phyloP scores from a whole-genome alignment of 2,329 filamentous ascomycete genomes.

The Epichloe sp. region DNA sequence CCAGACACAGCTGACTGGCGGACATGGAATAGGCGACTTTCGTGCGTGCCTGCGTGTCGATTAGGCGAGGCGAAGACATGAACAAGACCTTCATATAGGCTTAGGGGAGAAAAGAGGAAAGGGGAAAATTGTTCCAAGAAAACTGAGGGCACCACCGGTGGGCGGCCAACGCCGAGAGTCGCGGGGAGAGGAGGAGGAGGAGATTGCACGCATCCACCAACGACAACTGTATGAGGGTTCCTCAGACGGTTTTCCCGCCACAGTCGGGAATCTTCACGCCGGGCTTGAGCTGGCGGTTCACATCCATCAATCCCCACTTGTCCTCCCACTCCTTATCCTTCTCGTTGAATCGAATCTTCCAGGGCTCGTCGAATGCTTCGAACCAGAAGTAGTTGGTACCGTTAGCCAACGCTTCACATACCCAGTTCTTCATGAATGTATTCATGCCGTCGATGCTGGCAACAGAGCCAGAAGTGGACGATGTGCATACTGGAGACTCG shows the following conservation, averaged over 20 bases:
- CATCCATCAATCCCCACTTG: slow-evolving; percentile 87
- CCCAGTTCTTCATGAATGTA: slow-evolving; percentile 71
- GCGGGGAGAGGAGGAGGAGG: no score
- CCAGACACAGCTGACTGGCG: neutral
- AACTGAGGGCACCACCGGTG: neutral
- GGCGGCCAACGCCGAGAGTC: neutral
- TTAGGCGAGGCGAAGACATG: neutral
- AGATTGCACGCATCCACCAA: no score
- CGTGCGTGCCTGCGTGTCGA: neutral
- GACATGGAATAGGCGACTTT: neutral
- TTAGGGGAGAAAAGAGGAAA: no score
- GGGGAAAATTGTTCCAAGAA: neutral
- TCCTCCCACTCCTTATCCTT: slow-evolving; percentile 72
- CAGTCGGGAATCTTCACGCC: slow-evolving; percentile 83
- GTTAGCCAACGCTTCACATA: slow-evolving; percentile 67
- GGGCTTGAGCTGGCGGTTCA: slow-evolving; percentile 68
- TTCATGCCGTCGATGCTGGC: slow-evolving; percentile 75
- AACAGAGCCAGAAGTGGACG: slow-evolving; percentile 46
- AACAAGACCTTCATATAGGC: no score
- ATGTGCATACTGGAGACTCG: slow-evolving; percentile 33
- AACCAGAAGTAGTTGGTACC: slow-evolving; percentile 97
- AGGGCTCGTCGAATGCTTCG: slow-evolving; percentile 91
- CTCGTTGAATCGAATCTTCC: slow-evolving; percentile 69
- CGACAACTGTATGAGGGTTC: no score
- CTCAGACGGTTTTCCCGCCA: slow-evolving; percentile 51